phyloP scores from a whole-genome alignment of 768 basidiomycete genomes.

The Steccherinum ochraceum region DNA sequence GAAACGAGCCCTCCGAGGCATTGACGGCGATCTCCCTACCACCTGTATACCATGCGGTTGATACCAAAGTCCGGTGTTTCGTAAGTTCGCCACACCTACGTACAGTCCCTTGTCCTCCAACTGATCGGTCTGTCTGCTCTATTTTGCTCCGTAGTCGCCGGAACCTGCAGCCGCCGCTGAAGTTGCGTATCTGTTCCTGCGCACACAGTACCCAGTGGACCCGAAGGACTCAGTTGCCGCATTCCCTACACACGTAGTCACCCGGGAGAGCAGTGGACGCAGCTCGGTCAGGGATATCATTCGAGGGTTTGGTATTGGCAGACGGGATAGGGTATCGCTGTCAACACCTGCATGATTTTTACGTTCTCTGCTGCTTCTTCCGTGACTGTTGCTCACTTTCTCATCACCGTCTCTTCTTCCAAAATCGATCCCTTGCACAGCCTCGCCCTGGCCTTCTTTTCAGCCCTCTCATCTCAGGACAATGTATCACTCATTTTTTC shows the following conservation, averaged over 20 bases:
- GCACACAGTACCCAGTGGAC: neutral
- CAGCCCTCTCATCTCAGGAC: neutral
- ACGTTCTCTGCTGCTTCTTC: neutral
- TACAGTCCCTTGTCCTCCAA: neutral
- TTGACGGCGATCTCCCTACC: neutral
- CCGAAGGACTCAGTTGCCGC: neutral
- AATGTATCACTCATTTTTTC: neutral
- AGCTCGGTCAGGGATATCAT: neutral
- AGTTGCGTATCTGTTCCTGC: slow-evolving; percentile 1
- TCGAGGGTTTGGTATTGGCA: neutral
- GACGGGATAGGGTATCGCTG: neutral
- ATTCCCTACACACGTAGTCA: neutral
- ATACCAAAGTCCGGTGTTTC: neutral
- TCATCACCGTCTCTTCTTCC: neutral
- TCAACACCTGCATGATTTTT: neutral
- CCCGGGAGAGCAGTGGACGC: neutral
- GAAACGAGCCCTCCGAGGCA: neutral
- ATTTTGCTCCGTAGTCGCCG: neutral
- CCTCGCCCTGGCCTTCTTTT: neutral
- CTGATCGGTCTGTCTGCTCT: neutral
- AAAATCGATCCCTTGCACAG: neutral
- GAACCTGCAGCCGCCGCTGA: neutral
- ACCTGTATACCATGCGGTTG: neutral
- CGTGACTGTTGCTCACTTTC: neutral
- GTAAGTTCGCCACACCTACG: no score